A percentile compares a stretch with the other conserved stretches of the same genome.
Evolutionary conservation across 768 basidiomycete genomes (phyloP).

Genomic region (Amanita inopinata): DNA sequence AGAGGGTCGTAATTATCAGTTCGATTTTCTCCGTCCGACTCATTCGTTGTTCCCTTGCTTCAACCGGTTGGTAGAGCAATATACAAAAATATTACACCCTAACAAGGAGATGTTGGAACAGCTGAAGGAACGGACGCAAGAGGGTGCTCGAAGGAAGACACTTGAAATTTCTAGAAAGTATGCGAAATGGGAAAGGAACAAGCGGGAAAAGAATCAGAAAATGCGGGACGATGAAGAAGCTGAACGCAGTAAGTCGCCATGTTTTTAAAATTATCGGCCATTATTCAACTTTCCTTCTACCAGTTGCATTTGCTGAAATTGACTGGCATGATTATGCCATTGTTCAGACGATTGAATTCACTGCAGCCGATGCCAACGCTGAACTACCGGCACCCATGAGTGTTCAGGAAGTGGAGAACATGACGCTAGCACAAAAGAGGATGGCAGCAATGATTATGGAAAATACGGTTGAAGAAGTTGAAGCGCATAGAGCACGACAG

Average conservation of each 20-base stretch:
- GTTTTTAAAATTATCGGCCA: conserved; percentile 5
- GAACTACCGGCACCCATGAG: conserved; percentile 97
- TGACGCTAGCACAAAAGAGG: conserved; percentile 94
- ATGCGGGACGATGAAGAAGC: conserved; percentile 88
- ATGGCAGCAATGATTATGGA: conserved; percentile 99
- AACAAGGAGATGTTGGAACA: conserved; percentile 62
- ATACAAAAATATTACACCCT: conserved; percentile 83
- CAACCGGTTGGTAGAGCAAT: conserved; percentile 95
- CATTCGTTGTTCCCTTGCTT: conserved; percentile 97
- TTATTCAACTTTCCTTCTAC: conserved; percentile 9
- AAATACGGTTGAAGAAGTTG: conserved; percentile 78
- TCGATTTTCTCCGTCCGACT: conserved; percentile 92
- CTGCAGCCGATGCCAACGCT: conserved; percentile 78
- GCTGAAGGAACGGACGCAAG: conserved; percentile 54
- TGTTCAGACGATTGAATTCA: conserved; percentile 97
- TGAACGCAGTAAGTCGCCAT: conserved; percentile 56
- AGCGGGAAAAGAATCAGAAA: conserved; percentile 77
- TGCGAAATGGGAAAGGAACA: conserved; percentile 83
- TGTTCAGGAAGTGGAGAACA: conserved; percentile 88
- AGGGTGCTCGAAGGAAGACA: conserved; percentile 65
- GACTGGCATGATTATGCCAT: conserved; percentile 99
- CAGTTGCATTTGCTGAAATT: conserved; percentile 91
- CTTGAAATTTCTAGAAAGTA: conserved; percentile 68
- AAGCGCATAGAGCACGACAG: conserved; percentile 71
- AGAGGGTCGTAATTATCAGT: conserved; percentile 95